These are phyloP conservation scores for Neofusicoccum umdonicola DNA, from an alignment of 2,329 filamentous ascomycete genomes.

Conservation along the genomic window DNA sequence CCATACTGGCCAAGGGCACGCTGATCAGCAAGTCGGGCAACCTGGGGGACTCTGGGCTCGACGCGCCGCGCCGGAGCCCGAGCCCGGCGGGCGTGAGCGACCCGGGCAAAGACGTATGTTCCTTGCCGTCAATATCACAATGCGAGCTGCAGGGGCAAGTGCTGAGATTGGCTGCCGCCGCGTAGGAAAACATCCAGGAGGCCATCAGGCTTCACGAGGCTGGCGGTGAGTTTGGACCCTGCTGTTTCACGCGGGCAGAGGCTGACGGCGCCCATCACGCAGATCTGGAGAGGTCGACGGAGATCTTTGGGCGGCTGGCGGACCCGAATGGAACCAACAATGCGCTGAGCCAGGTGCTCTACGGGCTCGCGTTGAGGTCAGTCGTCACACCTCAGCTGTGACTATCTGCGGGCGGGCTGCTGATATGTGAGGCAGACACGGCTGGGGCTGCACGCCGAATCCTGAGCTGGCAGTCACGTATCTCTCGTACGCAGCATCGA, in stretches of 20 bases:
- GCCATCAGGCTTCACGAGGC: constrained; percentile 92
- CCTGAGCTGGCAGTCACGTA: constrained; percentile 74
- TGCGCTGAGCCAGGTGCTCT: constrained; percentile 90
- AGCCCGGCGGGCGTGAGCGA: constrained; percentile 36
- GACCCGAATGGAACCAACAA: constrained; percentile 85
- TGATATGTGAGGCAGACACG: constrained; percentile 61
- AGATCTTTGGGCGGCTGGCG: constrained; percentile 79
- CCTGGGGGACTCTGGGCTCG: not conserved
- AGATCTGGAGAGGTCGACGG: constrained; percentile 75
- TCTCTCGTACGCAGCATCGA: constrained; percentile 83
- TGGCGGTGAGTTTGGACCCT: constrained; percentile 51
- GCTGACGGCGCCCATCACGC: constrained; percentile 21
- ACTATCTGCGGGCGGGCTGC: not conserved
- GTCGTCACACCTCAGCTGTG: constrained; percentile 30
- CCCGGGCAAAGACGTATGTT: constrained; percentile 39
- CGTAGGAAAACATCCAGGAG: constrained; percentile 72
- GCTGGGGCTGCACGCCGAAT: constrained; percentile 82
- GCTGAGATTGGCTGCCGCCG: constrained; percentile 18
- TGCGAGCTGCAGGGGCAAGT: not conserved
- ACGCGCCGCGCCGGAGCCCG: constrained; percentile 24
- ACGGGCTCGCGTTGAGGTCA: constrained; percentile 84
- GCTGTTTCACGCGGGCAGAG: not conserved
- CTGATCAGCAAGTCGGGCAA: constrained; percentile 34
- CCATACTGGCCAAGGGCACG: constrained; percentile 70
- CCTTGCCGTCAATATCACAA: not conserved